These are phyloP conservation scores for Apiospora aurea DNA, from an alignment of 2,329 filamentous ascomycete species.

Conservation along the genomic window DNA sequence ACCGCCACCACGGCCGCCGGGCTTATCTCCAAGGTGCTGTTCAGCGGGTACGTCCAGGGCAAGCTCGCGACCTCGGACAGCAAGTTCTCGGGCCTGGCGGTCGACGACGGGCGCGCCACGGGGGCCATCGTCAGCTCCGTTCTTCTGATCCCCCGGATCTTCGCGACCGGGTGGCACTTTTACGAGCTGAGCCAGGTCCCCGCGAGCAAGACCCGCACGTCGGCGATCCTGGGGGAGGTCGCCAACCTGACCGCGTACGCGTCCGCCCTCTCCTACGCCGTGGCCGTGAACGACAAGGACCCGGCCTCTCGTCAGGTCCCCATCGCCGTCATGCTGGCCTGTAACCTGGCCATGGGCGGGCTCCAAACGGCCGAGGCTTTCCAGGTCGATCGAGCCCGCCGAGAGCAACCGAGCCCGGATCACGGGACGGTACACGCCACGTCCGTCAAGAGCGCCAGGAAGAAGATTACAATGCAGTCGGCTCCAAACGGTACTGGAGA, in stretches of 20 bases:
- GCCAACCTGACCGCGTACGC: background rate
- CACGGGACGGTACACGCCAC: too few species aligned
- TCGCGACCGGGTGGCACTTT: background rate
- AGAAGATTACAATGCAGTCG: too few species aligned
- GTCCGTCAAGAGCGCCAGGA: too few species aligned
- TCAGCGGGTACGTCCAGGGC: background rate
- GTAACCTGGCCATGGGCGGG: background rate
- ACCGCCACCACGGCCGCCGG: background rate
- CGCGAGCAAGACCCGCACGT: background rate
- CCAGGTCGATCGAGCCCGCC: background rate
- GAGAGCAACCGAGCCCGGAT: background rate
- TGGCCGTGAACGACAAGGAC: background rate
- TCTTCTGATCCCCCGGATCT: background rate
- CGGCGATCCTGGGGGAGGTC: background rate
- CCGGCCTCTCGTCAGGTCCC: background rate
- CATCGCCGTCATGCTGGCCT: background rate
- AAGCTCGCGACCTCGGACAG: background rate
- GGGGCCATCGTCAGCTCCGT: background rate
- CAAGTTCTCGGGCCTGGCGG: background rate
- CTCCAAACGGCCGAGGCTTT: background rate
- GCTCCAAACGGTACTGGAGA: too few species aligned
- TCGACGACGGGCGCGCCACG: background rate
- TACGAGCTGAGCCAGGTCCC: background rate
- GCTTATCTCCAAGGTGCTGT: background rate
- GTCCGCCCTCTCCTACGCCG: background rate